Base-by-base conservation (phyloP, 2,329 filamentous ascomycete genomes). In the Hymenoscyphus infarciens region DNA sequence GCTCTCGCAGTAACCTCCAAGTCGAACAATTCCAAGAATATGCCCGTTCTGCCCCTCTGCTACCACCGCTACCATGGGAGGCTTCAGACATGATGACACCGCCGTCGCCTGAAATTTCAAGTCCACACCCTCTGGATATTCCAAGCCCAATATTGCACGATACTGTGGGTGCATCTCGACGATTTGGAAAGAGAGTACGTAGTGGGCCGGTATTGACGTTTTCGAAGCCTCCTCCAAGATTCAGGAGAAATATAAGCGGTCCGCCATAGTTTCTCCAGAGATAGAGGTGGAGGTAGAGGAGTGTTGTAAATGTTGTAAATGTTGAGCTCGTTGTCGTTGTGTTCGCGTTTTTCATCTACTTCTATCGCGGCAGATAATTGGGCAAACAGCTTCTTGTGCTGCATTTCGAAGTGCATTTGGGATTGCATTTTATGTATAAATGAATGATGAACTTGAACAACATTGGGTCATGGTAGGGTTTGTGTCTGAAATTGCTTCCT, bases 31-130 rank as follows among this genome's bases (percentile, higher is more conserved):
- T 49, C 19, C 42, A 11, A 25, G 8, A 22, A 10, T 49, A 22
- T 49, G n/a, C n/a, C n/a, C 62, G 61, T 31, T 67, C 63, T 64
- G 65, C 65, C 5, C 67, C 67, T 52, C 42, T 67, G 35, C 57
- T 52, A 4, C 39, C 27, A 59, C 6, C 29, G 35, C 49, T 22
- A 49, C 6, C 63, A 65, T 61, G 60, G 42, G n/a, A 49, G 7
- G 10, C 45, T 52, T 52, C 25, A n/a, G 52, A 6, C 16, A 29
- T 16, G 52, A 31, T 33, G 29, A 31, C 56, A 53, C 54, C 61
- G 22, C 3, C 57, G 8, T 31, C 58, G 11, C 60, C 57, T 35
- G 33, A 15, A 35, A 54, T 57, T 33, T 13, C 19, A 11, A 11
- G 39, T 13, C 35, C n/a, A 57, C 3, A 27, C 27, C 22, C 39